These are phyloP conservation scores for Sistotremastrum suecicum DNA, from an alignment of 768 basidiomycete species.

Conservation along the genomic window DNA sequence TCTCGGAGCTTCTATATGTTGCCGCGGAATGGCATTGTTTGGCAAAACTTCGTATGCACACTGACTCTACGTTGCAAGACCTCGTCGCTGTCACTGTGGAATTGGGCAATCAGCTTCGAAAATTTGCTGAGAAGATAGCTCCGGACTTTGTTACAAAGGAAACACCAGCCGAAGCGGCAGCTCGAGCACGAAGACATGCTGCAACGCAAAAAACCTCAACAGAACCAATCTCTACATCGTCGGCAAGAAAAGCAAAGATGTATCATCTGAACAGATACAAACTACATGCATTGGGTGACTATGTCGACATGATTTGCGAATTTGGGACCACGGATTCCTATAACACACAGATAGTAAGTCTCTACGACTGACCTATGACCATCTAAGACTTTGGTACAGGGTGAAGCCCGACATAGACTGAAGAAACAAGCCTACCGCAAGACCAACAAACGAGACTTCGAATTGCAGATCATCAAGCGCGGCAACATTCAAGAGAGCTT, in stretches of 20 bases:
- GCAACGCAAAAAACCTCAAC: background rate
- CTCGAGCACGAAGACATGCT: conserved; percentile 4
- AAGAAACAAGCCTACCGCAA: background rate
- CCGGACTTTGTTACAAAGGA: conserved; percentile 14
- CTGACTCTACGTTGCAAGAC: background rate
- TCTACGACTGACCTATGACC: no score
- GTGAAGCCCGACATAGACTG: conserved; percentile 1
- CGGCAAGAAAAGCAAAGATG: conserved; percentile 6
- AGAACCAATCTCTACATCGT: conserved; percentile 3
- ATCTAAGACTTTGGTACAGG: background rate
- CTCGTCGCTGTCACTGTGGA: conserved; percentile 12
- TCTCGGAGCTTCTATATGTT: background rate
- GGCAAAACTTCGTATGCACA: conserved; percentile 4
- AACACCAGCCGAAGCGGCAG: conserved; percentile 18
- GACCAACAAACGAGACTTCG: background rate
- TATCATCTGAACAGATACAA: conserved; percentile 19
- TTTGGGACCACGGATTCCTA: conserved; percentile 21
- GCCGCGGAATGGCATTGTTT: conserved; percentile 1
- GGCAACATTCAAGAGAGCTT: background rate
- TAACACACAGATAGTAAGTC: conserved; percentile 10
- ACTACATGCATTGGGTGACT: conserved; percentile 20
- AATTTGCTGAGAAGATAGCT: conserved; percentile 14
- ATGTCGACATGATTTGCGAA: conserved; percentile 10
- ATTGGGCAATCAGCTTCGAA: conserved; percentile 9
- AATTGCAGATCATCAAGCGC: background rate